A percentile compares a stretch with the other conserved stretches of the same genome.
Conservation (phyloP, 2,329 filamentous ascomycete genomes). For the Aspergillus aculeatinus region DNA sequence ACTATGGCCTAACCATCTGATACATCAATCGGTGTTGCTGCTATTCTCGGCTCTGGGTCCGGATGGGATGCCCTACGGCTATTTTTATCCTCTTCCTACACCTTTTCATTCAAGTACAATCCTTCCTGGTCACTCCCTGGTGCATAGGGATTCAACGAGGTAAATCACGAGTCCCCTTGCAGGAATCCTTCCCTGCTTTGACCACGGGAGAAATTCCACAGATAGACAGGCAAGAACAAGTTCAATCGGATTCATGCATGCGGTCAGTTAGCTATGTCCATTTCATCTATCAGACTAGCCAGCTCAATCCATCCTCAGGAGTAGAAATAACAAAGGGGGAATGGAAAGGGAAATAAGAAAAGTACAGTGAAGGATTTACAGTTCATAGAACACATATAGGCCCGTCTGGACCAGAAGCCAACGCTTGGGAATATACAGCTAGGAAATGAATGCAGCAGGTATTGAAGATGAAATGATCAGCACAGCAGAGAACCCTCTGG, state of each 20-base stretch:
- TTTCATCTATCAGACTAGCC: constrained; percentile 1
- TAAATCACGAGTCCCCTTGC: background rate
- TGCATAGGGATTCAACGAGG: background rate
- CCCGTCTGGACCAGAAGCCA: constrained; percentile 1
- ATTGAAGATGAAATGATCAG: constrained; percentile 2
- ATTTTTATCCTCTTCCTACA: background rate
- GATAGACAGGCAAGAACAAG: background rate
- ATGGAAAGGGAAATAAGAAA: constrained; percentile 8
- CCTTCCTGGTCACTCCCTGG: background rate
- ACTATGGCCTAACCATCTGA: background rate
- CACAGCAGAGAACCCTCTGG: background rate
- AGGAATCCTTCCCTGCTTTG: background rate
- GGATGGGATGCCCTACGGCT: background rate
- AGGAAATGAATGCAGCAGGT: background rate
- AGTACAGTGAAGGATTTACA: background rate
- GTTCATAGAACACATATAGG: constrained; percentile 4
- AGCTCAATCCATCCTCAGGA: background rate
- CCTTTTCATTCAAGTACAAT: background rate
- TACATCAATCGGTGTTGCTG: background rate
- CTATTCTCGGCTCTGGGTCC: background rate
- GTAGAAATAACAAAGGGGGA: background rate
- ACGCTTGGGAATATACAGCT: constrained; percentile 28
- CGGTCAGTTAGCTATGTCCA: background rate
- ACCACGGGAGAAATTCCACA: background rate
- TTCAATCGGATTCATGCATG: background rate